Conservation (phyloP, 768 basidiomycete genomes). For the Boletus insuetus region DNA sequence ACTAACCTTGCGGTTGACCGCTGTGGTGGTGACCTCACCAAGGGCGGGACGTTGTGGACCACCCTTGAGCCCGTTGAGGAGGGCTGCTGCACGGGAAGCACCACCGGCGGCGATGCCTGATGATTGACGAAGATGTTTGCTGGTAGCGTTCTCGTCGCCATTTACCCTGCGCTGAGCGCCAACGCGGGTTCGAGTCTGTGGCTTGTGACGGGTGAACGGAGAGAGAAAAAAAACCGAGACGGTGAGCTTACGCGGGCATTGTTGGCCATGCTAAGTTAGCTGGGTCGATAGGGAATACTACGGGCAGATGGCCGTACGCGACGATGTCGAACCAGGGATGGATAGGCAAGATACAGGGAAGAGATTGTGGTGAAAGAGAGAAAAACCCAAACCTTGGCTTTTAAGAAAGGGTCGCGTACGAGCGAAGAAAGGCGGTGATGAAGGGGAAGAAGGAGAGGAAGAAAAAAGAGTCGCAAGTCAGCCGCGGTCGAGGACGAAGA, state of each 20-base stretch:
- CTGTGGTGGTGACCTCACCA: constrained; percentile 76
- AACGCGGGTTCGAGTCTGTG: constrained; percentile 64
- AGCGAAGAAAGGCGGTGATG: neutral
- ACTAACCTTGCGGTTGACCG: constrained; percentile 74
- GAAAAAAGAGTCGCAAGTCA: constrained; percentile 27
- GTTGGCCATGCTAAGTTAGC: constrained; percentile 49
- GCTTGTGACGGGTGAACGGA: constrained; percentile 36
- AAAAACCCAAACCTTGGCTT: constrained; percentile 28
- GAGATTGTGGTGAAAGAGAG: constrained; percentile 34
- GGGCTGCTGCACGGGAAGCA: constrained; percentile 48
- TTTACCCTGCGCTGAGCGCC: constrained; percentile 64
- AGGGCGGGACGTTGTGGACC: constrained; percentile 67
- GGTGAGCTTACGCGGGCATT: constrained; percentile 51
- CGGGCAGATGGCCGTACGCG: constrained; percentile 11
- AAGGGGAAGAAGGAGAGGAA: constrained; percentile 14
- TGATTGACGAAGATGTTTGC: constrained; percentile 61
- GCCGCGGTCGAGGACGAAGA: constrained; percentile 33
- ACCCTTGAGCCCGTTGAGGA: constrained; percentile 46
- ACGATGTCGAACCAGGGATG: constrained; percentile 10
- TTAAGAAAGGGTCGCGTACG: constrained; percentile 24
- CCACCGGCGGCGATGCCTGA: constrained; percentile 48
- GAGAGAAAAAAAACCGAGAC: neutral
- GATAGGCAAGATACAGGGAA: constrained; percentile 18
- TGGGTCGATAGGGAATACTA: constrained; percentile 21
- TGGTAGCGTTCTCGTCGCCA: constrained; percentile 76